These are phyloP conservation scores for Vanilla planifolia DNA, from an alignment of 106 monocot species.

Conservation along the genomic window DNA sequence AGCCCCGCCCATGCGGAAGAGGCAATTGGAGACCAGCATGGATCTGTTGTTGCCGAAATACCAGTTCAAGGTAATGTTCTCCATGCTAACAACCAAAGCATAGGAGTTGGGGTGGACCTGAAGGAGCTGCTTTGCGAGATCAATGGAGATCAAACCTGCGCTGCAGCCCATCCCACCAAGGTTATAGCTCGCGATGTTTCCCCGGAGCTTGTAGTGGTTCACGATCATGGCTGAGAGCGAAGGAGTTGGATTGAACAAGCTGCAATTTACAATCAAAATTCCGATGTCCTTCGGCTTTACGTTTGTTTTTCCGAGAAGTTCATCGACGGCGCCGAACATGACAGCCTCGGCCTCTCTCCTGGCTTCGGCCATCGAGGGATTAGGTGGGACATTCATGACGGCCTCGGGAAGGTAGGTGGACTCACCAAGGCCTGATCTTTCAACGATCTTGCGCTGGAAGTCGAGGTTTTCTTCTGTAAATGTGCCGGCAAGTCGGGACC, in stretches of 20 bases:
- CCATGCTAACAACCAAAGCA: constrained; percentile 30
- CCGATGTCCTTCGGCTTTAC: constrained; percentile 13
- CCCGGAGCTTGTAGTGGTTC: constrained; percentile 18
- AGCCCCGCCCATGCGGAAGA: constrained; percentile 34
- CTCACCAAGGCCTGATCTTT: constrained; percentile 16
- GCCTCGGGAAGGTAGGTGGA: constrained; percentile 15
- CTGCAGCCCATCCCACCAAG: constrained; percentile 17
- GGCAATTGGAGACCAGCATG: constrained; percentile 34
- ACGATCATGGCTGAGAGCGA: constrained; percentile 15
- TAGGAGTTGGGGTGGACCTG: constrained; percentile 20
- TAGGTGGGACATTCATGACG: constrained; percentile 6
- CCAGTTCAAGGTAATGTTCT: constrained; percentile 33
- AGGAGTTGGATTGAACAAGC: constrained; percentile 19
- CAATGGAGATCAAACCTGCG: constrained; percentile 16
- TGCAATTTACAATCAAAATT: constrained; percentile 14
- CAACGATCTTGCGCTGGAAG: constrained; percentile 11
- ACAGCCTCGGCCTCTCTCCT: constrained; percentile 14
- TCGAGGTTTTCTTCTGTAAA: constrained; percentile 13
- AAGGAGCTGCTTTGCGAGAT: constrained; percentile 18
- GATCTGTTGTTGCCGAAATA: constrained; percentile 36
- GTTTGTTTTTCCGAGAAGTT: constrained; percentile 8
- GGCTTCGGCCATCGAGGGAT: constrained; percentile 14
- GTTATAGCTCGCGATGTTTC: constrained; percentile 15
- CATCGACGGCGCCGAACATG: constrained; percentile 16
- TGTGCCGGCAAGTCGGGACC: background rate